These are phyloP conservation scores for Tulasnella sp. DNA, from an alignment of 768 basidiomycete genomes.

Conservation along the genomic window DNA sequence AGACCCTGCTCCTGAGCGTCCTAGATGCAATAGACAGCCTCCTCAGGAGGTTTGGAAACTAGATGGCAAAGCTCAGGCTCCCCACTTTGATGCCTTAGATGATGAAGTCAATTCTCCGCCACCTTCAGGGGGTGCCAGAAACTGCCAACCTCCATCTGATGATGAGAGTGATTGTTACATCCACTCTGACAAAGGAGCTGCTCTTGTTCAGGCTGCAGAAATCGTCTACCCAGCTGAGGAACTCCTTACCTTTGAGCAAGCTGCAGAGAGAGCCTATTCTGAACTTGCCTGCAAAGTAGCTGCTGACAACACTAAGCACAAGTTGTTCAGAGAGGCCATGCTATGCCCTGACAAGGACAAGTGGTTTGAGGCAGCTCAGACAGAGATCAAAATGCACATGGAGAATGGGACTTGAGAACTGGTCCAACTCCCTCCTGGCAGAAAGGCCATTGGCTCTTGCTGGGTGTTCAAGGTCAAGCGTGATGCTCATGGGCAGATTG, in stretches of 20 bases:
- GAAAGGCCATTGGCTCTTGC: slow-evolving; percentile 20
- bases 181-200: not conserved
- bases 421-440: slow-evolving; percentile 15
- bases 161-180: not conserved
- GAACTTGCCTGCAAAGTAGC: not conserved
- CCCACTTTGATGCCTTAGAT: no score
- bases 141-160: not conserved
- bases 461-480: slow-evolving; percentile 36
- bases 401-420: slow-evolving; percentile 16
- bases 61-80: not conserved
- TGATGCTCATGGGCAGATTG: slow-evolving; percentile 27
- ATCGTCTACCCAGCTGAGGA: not conserved
- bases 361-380: not conserved
- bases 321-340: slow-evolving; percentile 17
- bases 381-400: not conserved
- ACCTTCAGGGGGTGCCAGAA: not conserved
- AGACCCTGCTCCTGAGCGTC: not conserved
- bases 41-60: not conserved
- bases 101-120: not conserved
- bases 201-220: not conserved
- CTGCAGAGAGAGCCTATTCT: not conserved
- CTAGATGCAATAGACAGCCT: not conserved
- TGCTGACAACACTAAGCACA: slow-evolving; percentile 9
- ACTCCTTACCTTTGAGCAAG: not conserved
- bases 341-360: slow-evolving; percentile 13